Conservation (phyloP, 495 filamentous ascomycete genomes). For the Penicillium antarcticum region DNA sequence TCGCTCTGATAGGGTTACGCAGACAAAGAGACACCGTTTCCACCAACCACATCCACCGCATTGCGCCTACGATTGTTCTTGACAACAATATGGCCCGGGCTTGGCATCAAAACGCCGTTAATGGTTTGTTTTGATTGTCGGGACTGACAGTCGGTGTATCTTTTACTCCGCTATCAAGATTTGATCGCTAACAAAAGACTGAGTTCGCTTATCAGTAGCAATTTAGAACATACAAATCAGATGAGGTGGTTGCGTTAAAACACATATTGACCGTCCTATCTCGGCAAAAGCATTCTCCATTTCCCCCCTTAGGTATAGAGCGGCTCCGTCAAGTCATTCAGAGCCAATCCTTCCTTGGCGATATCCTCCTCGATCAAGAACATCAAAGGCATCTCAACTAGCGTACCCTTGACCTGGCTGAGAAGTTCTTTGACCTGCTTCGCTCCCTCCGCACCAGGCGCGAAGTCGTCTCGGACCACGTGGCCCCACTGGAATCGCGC, state of each 20-base stretch:
- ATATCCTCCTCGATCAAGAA: slow-evolving; percentile 87
- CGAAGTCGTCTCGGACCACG: slow-evolving; percentile 78
- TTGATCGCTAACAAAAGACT: not conserved
- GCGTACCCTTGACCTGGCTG: slow-evolving; percentile 66
- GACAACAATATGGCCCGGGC: not conserved
- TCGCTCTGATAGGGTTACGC: not conserved
- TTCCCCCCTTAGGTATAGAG: slow-evolving; percentile 64
- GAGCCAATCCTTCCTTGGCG: slow-evolving; percentile 74
- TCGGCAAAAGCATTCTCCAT: slow-evolving; percentile 3
- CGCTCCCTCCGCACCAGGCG: slow-evolving; percentile 56
- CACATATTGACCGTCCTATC: not conserved
- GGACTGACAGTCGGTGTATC: not conserved
- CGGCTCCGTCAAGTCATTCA: slow-evolving; percentile 80
- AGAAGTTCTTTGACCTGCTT: slow-evolving; percentile 80
- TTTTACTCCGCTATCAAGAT: not conserved
- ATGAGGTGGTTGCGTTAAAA: not conserved
- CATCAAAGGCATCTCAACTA: slow-evolving; percentile 90
- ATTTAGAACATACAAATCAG: not conserved
- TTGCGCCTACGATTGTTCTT: slow-evolving; percentile 3
- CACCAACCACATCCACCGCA: not conserved
- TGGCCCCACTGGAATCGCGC: slow-evolving; percentile 71
- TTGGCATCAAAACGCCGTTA: not conserved
- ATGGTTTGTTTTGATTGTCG: not conserved
- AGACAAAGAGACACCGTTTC: not conserved
- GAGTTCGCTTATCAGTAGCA: not conserved